A percentile compares a stretch with the other conserved stretches of the same genome.
These are phyloP conservation scores for Mrakia gelida DNA, from an alignment of 768 basidiomycete genomes.

Conservation along the genomic window DNA sequence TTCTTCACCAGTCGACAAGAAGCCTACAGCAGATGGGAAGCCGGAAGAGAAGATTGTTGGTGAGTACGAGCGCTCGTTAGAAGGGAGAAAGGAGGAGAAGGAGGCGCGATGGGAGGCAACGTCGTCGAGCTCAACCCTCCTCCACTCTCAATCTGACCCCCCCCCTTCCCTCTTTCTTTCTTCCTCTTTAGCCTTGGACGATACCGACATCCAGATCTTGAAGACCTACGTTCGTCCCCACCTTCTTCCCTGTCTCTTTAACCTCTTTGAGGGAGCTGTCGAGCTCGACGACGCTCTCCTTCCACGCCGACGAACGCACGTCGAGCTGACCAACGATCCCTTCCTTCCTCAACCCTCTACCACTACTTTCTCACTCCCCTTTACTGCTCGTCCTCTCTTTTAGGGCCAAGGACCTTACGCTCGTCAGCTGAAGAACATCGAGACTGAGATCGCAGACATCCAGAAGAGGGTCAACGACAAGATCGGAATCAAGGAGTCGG, in stretches of 20 bases:
- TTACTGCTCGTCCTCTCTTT: slow-evolving; percentile 19
- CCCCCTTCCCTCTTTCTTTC: slow-evolving; percentile 28
- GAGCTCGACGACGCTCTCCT: neutral
- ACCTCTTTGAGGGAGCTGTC: neutral
- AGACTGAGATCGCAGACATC: slow-evolving; percentile 87
- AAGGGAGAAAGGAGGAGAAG: neutral
- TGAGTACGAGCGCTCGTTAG: slow-evolving; percentile 42
- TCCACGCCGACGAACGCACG: slow-evolving; percentile 11
- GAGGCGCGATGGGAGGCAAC: neutral
- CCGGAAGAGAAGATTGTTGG: slow-evolving; percentile 89
- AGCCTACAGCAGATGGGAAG: slow-evolving; percentile 63
- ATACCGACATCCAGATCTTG: slow-evolving; percentile 96
- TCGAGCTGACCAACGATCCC: slow-evolving; percentile 10
- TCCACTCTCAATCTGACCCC: neutral
- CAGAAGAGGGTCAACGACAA: slow-evolving; percentile 98
- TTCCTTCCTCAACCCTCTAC: slow-evolving; percentile 36
- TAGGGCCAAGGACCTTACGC: slow-evolving; percentile 99
- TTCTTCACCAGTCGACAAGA: slow-evolving; percentile 69
- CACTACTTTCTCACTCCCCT: neutral
- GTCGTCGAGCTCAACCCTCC: neutral
- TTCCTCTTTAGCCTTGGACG: slow-evolving; percentile 69
- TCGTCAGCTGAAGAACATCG: slow-evolving; percentile 75
- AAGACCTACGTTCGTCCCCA: slow-evolving; percentile 76
- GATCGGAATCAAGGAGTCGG: slow-evolving; percentile 96
- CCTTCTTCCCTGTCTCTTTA: neutral